Evolutionary conservation across 2,329 filamentous ascomycete genomes (phyloP), one percentile per base, ranked within the genome.

Genomic region (Alternaria gaisen): DNA sequence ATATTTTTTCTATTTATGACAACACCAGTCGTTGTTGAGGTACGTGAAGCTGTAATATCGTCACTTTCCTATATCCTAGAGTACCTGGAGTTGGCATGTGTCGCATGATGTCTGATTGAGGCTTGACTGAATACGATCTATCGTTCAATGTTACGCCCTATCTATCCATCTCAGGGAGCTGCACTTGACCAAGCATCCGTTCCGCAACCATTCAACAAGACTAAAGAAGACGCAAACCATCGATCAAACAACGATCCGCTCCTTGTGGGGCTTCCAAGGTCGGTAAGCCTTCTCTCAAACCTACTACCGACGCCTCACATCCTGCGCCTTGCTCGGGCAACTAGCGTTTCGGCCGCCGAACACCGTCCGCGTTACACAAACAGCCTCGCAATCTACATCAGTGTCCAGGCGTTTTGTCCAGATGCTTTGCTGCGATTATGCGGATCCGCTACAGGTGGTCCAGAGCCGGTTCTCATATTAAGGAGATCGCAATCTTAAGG

Each of bases 311-410:
- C 30, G 46, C 46, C 46, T 48, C 46, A 48, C 46, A n/a, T 38
- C 12, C 46, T 18, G 20, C 46, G 20, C 46, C 46, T 22, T 36
- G 46, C 14, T 20, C 46, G 46, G 46, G 46, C 46, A 50, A 20
- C 46, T 16, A 36, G 22, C 46, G 46, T 36, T 36, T 50, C 30
- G 46, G 46, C 40, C 32, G 46, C 32, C 46, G 46, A 50, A 38
- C 46, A 8, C 30, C 20, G 14, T 38, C 30, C 30, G 46, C 32
- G 14, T 36, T 50, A 26, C 20, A 38, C 32, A 2, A 38, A 12
- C 30, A 38, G 46, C 46, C 30, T 50, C 46, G 46, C 46, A 50
- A 50, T 50, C 20, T 36, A 38, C 46, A 34, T 20, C 30, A 36
- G 30, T 11, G 32, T 4, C 20, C 34, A 24, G 22, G 10, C 46